Evolutionary conservation across 2,329 filamentous ascomycete genomes (phyloP).

Genomic region (Calycina marina): DNA sequence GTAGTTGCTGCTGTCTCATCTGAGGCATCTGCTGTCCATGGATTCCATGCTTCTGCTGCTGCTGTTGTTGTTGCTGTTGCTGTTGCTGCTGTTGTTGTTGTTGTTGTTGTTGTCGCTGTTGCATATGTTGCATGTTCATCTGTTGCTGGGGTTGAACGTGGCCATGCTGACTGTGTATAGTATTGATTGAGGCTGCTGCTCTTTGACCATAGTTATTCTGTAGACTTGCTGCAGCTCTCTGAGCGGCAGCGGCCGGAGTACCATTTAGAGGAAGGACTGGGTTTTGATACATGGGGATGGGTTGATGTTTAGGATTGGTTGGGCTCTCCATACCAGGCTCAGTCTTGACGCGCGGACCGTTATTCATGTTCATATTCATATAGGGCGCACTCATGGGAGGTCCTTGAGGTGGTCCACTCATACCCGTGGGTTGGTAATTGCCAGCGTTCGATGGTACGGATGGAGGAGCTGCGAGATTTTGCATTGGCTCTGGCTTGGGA

Average conservation of each 20-base stretch:
- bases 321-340: slow-evolving; percentile 27
- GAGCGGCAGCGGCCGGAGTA: slow-evolving; percentile 30
- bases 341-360: slow-evolving; percentile 25
- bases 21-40: slow-evolving; percentile 7
- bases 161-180: slow-evolving; percentile 30
- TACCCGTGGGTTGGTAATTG: slow-evolving; percentile 17
- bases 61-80: slow-evolving; percentile 16
- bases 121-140: slow-evolving; percentile 14
- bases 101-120: slow-evolving; percentile 22
- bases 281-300: slow-evolving; percentile 6
- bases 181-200: slow-evolving; percentile 52
- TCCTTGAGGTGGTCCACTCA: slow-evolving; percentile 12
- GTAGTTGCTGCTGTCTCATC: slow-evolving; percentile 5
- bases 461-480: slow-evolving; percentile 24
- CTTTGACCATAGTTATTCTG: slow-evolving; percentile 45
- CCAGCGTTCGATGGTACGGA: slow-evolving; percentile 22
- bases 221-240: slow-evolving; percentile 41
- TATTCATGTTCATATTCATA: slow-evolving; percentile 10
- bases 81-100: slow-evolving; percentile 14
- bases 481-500: slow-evolving; percentile 54
- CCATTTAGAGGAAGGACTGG: slow-evolving; percentile 20
- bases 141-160: slow-evolving; percentile 14
- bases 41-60: slow-evolving; percentile 20
- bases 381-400: slow-evolving; percentile 9
- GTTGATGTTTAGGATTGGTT: slow-evolving; percentile 4